A percentile compares a stretch with the other conserved stretches of the same genome.
Conservation (phyloP, 2,329 filamentous ascomycete genomes). For the Diaporthe amygdali region DNA sequence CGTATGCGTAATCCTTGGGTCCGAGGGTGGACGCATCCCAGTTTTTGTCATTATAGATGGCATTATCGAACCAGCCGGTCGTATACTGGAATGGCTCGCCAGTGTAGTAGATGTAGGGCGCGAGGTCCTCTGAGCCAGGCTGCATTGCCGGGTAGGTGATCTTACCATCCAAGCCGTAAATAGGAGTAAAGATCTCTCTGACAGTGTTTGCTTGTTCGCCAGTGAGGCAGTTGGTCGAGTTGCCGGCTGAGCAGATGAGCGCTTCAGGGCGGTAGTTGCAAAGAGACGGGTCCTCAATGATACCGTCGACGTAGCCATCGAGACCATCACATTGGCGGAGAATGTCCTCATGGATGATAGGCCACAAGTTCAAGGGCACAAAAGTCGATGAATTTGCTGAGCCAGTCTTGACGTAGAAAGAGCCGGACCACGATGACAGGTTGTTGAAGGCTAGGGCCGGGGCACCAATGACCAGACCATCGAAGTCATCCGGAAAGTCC, state of each 20-base stretch:
- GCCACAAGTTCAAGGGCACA: conserved; percentile 40
- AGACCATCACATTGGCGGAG: conserved; percentile 54
- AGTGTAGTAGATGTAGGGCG: conserved; percentile 42
- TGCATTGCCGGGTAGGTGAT: conserved; percentile 56
- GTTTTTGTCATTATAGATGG: conserved; percentile 48
- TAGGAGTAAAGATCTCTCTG: conserved; percentile 14
- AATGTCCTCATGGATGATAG: conserved; percentile 48
- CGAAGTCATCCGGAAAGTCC: conserved; percentile 59
- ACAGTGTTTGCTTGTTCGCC: conserved; percentile 34
- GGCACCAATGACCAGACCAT: conserved; percentile 58
- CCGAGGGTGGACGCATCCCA: conserved; percentile 46
- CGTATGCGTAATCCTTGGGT: conserved; percentile 39
- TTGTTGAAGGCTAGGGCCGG: conserved; percentile 57
- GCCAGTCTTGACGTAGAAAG: conserved; percentile 52
- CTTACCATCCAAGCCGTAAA: conserved; percentile 42
- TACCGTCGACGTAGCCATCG: conserved; percentile 55
- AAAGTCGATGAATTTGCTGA: conserved; percentile 43
- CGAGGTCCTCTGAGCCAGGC: conserved; percentile 50
- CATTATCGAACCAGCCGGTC: conserved; percentile 54
- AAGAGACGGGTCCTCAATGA: conserved; percentile 50
- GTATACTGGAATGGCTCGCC: conserved; percentile 48
- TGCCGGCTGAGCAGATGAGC: conserved; percentile 29
- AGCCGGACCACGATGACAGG: conserved; percentile 47
- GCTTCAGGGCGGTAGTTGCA: conserved; percentile 48
- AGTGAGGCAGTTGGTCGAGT: conserved; percentile 38